Evolutionary conservation across 2,329 filamentous ascomycete species (phyloP).

Genomic region (Aspergillus japonicus): DNA sequence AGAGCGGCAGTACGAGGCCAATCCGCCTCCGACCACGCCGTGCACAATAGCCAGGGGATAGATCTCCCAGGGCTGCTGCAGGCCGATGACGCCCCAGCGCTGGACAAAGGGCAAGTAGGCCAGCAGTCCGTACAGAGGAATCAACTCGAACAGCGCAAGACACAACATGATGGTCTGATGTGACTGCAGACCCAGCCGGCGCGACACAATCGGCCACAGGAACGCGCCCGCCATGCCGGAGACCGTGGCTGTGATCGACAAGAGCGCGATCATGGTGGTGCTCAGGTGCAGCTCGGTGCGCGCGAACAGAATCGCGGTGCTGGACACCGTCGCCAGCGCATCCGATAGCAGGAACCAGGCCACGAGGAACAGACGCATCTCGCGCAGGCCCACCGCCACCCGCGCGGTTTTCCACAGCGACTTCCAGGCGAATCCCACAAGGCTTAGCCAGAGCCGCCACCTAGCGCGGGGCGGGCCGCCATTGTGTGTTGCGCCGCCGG

Average conservation of each 20-base stretch:
- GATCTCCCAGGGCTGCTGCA: slow-evolving; percentile 91
- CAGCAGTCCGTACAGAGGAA: slow-evolving; percentile 81
- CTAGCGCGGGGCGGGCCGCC: slow-evolving; percentile 15
- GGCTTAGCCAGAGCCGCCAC: slow-evolving; percentile 59
- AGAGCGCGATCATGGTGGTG: slow-evolving; percentile 75
- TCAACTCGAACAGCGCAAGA: slow-evolving; percentile 82
- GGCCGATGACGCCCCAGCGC: slow-evolving; percentile 69
- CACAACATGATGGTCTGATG: slow-evolving; percentile 86
- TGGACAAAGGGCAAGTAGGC: slow-evolving; percentile 78
- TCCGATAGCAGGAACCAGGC: slow-evolving; percentile 93
- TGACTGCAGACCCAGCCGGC: slow-evolving; percentile 64
- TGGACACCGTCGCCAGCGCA: slow-evolving; percentile 84
- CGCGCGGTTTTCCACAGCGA: slow-evolving; percentile 74
- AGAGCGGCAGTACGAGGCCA: slow-evolving; percentile 82
- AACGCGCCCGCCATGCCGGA: slow-evolving; percentile 81
- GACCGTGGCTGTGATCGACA: slow-evolving; percentile 82
- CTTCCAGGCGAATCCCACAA: slow-evolving; percentile 77
- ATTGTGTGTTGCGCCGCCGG: not conserved
- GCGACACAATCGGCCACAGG: slow-evolving; percentile 75
- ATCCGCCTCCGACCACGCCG: slow-evolving; percentile 80
- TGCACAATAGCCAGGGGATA: slow-evolving; percentile 83
- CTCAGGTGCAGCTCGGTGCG: slow-evolving; percentile 85
- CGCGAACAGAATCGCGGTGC: slow-evolving; percentile 86
- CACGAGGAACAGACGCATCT: slow-evolving; percentile 76
- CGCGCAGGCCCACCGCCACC: slow-evolving; percentile 67